phyloP scores from a whole-genome alignment of 306 rosid genomes.

The Glycine tomentella region DNA sequence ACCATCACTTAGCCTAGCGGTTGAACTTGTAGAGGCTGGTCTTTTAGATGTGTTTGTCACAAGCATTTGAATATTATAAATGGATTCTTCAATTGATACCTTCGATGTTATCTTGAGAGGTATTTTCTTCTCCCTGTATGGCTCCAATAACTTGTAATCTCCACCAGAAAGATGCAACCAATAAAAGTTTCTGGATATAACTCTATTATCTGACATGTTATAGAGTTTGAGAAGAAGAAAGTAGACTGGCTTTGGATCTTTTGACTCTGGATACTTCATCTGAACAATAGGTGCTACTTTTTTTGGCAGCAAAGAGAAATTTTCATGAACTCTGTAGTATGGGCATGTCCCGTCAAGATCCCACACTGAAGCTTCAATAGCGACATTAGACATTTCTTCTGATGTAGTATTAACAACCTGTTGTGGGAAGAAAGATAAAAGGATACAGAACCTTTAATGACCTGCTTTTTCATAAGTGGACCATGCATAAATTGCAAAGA shows the following conservation, averaged over 20 bases:
- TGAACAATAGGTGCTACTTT: slow-evolving; percentile 65
- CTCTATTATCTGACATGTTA: slow-evolving; percentile 59
- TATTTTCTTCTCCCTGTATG: slow-evolving; percentile 69
- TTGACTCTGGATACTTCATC: slow-evolving; percentile 84
- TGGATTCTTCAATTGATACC: slow-evolving; percentile 64
- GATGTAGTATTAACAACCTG: slow-evolving; percentile 93
- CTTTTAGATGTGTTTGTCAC: slow-evolving; percentile 73
- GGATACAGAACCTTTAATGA: slow-evolving; percentile 35
- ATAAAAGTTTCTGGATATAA: slow-evolving; percentile 87
- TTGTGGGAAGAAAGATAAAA: slow-evolving; percentile 49
- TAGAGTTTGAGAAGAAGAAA: slow-evolving; percentile 97
- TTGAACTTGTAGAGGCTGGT: slow-evolving; percentile 48
- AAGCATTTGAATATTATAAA: slow-evolving; percentile 65
- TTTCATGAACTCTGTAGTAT: slow-evolving; percentile 65
- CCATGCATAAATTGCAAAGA: slow-evolving; percentile 12
- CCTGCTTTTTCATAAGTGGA: slow-evolving; percentile 30
- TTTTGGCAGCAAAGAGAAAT: slow-evolving; percentile 69
- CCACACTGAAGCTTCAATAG: slow-evolving; percentile 90
- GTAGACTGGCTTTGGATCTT: slow-evolving; percentile 77
- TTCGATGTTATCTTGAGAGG: slow-evolving; percentile 76
- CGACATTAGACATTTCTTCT: slow-evolving; percentile 66
- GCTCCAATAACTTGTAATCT: slow-evolving; percentile 83
- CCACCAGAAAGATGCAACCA: slow-evolving; percentile 88
- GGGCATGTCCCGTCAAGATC: slow-evolving; percentile 89
- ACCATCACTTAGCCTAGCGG: slow-evolving; percentile 46